phyloP scores from a whole-genome alignment of 2,329 filamentous ascomycete species.

The Colletotrichum chlorophyti region DNA sequence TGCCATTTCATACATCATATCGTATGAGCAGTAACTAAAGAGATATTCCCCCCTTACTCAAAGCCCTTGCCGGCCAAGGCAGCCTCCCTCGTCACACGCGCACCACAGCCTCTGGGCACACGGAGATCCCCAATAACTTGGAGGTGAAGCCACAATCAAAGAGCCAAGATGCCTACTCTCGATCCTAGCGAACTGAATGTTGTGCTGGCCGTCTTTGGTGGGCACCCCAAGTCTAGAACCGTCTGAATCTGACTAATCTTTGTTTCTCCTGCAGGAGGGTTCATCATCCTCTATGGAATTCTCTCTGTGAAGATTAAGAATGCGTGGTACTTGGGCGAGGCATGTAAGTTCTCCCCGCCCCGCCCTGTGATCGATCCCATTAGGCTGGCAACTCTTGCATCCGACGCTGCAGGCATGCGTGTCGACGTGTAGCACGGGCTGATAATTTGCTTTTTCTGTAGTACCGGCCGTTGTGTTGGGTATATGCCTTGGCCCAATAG shows the following conservation, averaged over 20 bases:
- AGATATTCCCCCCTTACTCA: neutral
- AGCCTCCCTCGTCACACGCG: slow-evolving; percentile 13
- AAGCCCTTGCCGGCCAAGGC: slow-evolving; percentile 24
- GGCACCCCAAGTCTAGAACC: slow-evolving; percentile 22
- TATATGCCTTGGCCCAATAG: slow-evolving; percentile 59
- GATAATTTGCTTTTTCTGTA: slow-evolving; percentile 33
- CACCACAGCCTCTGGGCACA: slow-evolving; percentile 8
- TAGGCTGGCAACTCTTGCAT: neutral
- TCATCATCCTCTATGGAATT: slow-evolving; percentile 55
- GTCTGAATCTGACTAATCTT: neutral
- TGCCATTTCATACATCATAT: neutral
- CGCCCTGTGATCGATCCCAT: neutral
- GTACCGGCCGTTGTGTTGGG: slow-evolving; percentile 63
- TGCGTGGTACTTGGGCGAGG: slow-evolving; percentile 61
- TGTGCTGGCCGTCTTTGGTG: slow-evolving; percentile 53
- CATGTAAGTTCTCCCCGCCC: slow-evolving; percentile 44
- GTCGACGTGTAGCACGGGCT: neutral
- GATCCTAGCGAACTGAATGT: slow-evolving; percentile 50
- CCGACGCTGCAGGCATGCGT: neutral
- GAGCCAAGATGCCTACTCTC: slow-evolving; percentile 32
- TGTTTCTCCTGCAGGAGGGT: slow-evolving; percentile 44
- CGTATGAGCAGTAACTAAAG: slow-evolving; percentile 13
- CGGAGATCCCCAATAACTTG: neutral
- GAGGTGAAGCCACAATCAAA: slow-evolving; percentile 2
- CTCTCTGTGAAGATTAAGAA: slow-evolving; percentile 60